phyloP scores from a whole-genome alignment of 805 yeast genomes.

The Wickerhamomyces xylosicus region DNA sequence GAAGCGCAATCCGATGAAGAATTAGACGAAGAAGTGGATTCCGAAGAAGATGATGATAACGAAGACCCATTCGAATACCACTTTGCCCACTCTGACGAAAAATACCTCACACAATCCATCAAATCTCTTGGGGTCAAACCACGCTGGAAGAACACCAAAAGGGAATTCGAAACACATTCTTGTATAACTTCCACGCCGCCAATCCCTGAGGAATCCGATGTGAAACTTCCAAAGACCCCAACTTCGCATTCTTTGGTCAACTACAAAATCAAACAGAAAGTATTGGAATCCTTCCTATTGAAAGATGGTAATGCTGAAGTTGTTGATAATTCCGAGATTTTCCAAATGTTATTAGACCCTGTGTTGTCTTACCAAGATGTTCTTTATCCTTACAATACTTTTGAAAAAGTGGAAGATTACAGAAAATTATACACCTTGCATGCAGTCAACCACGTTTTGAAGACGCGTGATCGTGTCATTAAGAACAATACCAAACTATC shows the following conservation, averaged over 20 bases:
- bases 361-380: conserved; percentile 69
- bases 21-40: conserved; percentile 21
- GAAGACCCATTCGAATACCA: conserved; percentile 73
- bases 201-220: conserved; percentile 3
- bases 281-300: conserved; percentile 18
- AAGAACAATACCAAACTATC: conserved; percentile 59
- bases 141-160: conserved; percentile 18
- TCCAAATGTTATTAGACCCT: conserved; percentile 46
- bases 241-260: conserved; percentile 17
- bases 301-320: conserved; percentile 9
- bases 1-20: conserved; percentile 15
- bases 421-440: conserved; percentile 62
- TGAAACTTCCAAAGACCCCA: conserved; percentile 13
- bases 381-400: conserved; percentile 42
- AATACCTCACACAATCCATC: conserved; percentile 27
- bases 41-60: conserved; percentile 27
- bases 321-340: conserved; percentile 29
- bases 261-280: conserved; percentile 37
- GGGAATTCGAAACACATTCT: conserved; percentile 11
- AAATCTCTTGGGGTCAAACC: conserved; percentile 17
- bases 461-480: conserved; percentile 78
- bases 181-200: conserved; percentile 18
- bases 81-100: conserved; percentile 40
- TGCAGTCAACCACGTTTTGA: conserved; percentile 69
- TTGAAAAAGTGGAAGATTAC: conserved; percentile 40